These are phyloP conservation scores for Nepenthes alata DNA, from an alignment of 179 eudicot genomes.

Conservation along the genomic window DNA sequence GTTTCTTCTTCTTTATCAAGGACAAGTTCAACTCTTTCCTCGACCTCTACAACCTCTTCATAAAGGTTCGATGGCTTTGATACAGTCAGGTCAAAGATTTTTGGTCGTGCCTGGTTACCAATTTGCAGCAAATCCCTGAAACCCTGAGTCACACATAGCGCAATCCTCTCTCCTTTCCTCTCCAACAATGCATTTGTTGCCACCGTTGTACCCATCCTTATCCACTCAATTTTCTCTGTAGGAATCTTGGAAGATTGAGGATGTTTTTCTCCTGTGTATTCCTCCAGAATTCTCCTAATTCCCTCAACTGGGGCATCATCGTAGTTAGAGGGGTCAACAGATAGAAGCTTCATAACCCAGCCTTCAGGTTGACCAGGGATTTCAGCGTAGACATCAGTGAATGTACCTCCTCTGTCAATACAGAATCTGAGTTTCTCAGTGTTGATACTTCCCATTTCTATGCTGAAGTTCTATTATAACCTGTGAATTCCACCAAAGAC, in stretches of 20 bases:
- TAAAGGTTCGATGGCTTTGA: slow-evolving; percentile 82
- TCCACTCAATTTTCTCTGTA: slow-evolving; percentile 90
- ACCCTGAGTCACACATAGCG: slow-evolving; percentile 80
- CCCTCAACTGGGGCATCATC: slow-evolving; percentile 98
- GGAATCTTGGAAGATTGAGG: slow-evolving; percentile 78
- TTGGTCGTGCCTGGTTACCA: slow-evolving; percentile 94
- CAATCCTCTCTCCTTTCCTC: slow-evolving; percentile 94
- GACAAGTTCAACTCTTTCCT: slow-evolving; percentile 88
- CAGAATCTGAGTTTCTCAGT: slow-evolving; percentile 80
- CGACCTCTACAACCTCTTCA: slow-evolving; percentile 80
- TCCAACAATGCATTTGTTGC: slow-evolving; percentile 92
- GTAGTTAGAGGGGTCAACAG: slow-evolving; percentile 93
- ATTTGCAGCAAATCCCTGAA: slow-evolving; percentile 78
- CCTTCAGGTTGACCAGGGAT: slow-evolving; percentile 84
- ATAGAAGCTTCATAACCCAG: slow-evolving; percentile 73
- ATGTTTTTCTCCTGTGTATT: slow-evolving; percentile 53
- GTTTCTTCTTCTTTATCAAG: slow-evolving; percentile 29
- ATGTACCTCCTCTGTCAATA: slow-evolving; percentile 96
- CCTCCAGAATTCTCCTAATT: slow-evolving; percentile 86
- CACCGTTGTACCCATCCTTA: slow-evolving; percentile 96
- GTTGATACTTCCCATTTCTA: slow-evolving; percentile 52
- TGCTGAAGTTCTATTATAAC: neutral
- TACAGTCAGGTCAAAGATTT: slow-evolving; percentile 88
- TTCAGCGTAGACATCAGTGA: slow-evolving; percentile 95
- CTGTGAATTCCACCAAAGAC: slow-evolving; percentile 4